A percentile compares a stretch with the other conserved stretches of the same genome.
phyloP scores from a whole-genome alignment of 2,329 filamentous ascomycete species.

The Akanthomyces uredinophilus region DNA sequence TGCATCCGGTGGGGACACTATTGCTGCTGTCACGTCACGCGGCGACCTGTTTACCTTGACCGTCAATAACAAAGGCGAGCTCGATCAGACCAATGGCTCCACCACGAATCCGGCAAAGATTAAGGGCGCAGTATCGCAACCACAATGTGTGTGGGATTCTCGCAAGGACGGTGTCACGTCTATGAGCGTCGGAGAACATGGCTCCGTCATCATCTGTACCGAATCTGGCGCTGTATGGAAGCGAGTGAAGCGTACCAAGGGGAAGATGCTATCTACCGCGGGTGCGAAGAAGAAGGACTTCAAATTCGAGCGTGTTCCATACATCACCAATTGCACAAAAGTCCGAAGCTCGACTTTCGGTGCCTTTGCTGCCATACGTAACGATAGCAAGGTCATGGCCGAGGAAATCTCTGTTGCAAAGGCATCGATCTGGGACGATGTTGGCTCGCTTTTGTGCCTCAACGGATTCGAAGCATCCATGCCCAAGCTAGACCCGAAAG shows the following conservation, averaged over 20 bases:
- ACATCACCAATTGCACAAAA: slow-evolving; percentile 75
- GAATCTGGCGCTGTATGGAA: slow-evolving; percentile 91
- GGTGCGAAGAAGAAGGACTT: slow-evolving; percentile 76
- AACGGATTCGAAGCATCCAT: slow-evolving; percentile 49
- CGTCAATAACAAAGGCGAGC: slow-evolving; percentile 63
- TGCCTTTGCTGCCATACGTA: slow-evolving; percentile 80
- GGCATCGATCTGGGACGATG: slow-evolving; percentile 68
- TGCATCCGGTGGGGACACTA: slow-evolving; percentile 81
- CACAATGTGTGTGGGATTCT: slow-evolving; percentile 82
- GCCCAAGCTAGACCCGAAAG: slow-evolving; percentile 24
- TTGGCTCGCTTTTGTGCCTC: slow-evolving; percentile 66
- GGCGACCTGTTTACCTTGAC: slow-evolving; percentile 86
- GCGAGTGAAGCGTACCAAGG: slow-evolving; percentile 74
- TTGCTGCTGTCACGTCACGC: slow-evolving; percentile 76
- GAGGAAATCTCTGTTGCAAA: slow-evolving; percentile 62
- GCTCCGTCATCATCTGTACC: slow-evolving; percentile 90
- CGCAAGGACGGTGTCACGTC: slow-evolving; percentile 83
- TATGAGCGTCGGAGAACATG: slow-evolving; percentile 84
- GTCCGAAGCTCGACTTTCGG: slow-evolving; percentile 87
- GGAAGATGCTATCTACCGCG: slow-evolving; percentile 58
- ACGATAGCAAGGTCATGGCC: slow-evolving; percentile 76
- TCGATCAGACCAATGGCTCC: slow-evolving; percentile 57
- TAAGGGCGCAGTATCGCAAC: slow-evolving; percentile 70
- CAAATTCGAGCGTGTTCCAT: slow-evolving; percentile 89
- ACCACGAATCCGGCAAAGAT: slow-evolving; percentile 93